Evolutionary conservation across 2,329 filamentous ascomycete species (phyloP).

Genomic region (Blastomyces gilchristii): DNA sequence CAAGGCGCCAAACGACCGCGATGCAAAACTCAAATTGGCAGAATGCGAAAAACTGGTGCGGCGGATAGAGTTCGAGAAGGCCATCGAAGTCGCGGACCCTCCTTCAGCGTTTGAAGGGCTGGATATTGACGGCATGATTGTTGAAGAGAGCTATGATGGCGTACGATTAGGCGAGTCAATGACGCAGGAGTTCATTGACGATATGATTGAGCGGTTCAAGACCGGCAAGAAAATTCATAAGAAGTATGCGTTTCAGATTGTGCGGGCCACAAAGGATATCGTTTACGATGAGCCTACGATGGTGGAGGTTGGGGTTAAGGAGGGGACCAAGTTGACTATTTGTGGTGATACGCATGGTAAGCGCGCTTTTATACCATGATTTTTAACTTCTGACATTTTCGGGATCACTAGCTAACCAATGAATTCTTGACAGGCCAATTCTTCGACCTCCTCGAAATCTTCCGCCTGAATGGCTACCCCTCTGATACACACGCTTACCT

Average conservation of each 20-base stretch:
- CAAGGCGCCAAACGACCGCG: slow-evolving; percentile 78
- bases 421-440: slow-evolving; percentile 61
- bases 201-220: slow-evolving; percentile 96
- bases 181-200: slow-evolving; percentile 93
- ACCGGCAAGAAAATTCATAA: slow-evolving; percentile 86
- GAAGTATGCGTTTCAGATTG: slow-evolving; percentile 97
- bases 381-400: not conserved
- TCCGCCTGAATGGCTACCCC: slow-evolving; percentile 79
- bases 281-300: slow-evolving; percentile 91
- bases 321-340: slow-evolving; percentile 74
- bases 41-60: slow-evolving; percentile 95
- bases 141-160: slow-evolving; percentile 81
- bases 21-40: slow-evolving; percentile 78
- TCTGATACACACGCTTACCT: slow-evolving; percentile 82
- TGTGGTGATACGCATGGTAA: slow-evolving; percentile 93
- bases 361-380: slow-evolving; percentile 19
- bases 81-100: slow-evolving; percentile 86
- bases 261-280: slow-evolving; percentile 79
- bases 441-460: slow-evolving; percentile 94
- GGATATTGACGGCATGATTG: slow-evolving; percentile 71
- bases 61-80: slow-evolving; percentile 82
- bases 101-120: slow-evolving; percentile 86
- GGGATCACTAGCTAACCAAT: not conserved
- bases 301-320: slow-evolving; percentile 78
- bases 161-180: slow-evolving; percentile 65